These are phyloP conservation scores for Areca catechu DNA, from an alignment of 176 grass and related monocot genomes.

Conservation along the genomic window DNA sequence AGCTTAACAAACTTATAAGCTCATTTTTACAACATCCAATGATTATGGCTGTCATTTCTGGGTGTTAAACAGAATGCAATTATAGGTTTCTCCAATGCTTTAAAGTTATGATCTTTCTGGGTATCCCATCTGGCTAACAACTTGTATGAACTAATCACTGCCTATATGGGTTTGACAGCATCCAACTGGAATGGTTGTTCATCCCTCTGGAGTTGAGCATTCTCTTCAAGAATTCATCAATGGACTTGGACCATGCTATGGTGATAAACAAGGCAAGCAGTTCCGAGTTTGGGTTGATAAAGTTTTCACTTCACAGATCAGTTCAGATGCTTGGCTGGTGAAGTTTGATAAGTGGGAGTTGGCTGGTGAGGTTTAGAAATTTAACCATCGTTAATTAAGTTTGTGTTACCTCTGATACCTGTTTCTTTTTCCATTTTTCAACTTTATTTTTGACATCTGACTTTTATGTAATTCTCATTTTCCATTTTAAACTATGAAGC, in stretches of 20 bases:
- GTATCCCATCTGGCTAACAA: neutral
- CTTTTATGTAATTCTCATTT: neutral
- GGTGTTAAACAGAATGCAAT: too few species aligned
- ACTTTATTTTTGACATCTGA: neutral
- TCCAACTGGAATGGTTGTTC: constrained; percentile 48
- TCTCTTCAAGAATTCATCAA: constrained; percentile 52
- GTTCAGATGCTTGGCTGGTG: constrained; percentile 54
- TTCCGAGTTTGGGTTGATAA: constrained; percentile 81
- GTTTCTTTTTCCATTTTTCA: neutral
- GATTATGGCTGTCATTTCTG: too few species aligned
- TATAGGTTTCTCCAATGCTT: too few species aligned
- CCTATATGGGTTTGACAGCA: constrained; percentile 27
- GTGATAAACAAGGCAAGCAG: constrained; percentile 52
- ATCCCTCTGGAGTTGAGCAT: constrained; percentile 60
- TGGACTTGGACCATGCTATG: constrained; percentile 35
- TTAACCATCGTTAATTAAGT: neutral
- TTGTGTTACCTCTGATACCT: constrained; percentile 9
- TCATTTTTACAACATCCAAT: too few species aligned
- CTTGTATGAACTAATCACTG: constrained; percentile 9
- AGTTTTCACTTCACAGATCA: constrained; percentile 44
- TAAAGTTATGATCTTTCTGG: neutral
- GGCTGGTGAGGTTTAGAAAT: constrained; percentile 37
- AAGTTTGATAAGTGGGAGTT: constrained; percentile 86
- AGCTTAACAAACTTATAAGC: too few species aligned
- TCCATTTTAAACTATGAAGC: too few species aligned